A percentile compares a stretch with the other conserved stretches of the same genome.
phyloP scores from a whole-genome alignment of 352 stramenopile species.

The Phytophthora boehmeriae region DNA sequence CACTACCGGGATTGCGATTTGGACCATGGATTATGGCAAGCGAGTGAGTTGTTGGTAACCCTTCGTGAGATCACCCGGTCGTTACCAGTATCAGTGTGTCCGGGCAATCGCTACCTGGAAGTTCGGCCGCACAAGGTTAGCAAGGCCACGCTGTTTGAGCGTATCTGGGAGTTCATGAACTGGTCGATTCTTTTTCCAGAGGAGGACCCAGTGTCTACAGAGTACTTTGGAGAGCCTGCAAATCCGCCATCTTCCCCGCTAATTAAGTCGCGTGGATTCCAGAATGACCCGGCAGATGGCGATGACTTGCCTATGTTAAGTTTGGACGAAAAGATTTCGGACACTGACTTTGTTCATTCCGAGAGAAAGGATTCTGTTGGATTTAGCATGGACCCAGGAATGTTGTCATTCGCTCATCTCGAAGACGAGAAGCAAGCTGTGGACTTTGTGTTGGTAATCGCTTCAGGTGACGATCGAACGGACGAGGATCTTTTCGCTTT shows the following conservation, averaged over 20 bases:
- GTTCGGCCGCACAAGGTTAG: constrained; percentile 82
- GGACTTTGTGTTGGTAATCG: constrained; percentile 87
- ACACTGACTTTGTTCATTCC: constrained; percentile 11
- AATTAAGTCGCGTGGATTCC: constrained; percentile 43
- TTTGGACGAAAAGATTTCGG: constrained; percentile 16
- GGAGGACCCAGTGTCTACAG: constrained; percentile 63
- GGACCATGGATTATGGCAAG: constrained; percentile 89
- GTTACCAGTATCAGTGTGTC: constrained; percentile 74
- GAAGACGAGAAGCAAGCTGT: constrained; percentile 49
- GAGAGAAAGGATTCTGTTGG: constrained; percentile 29
- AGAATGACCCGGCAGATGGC: constrained; percentile 18
- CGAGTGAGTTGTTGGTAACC: constrained; percentile 86
- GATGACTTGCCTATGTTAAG: constrained; percentile 7
- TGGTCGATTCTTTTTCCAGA: constrained; percentile 67
- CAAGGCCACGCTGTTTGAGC: constrained; percentile 80
- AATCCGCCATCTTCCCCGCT: constrained; percentile 52
- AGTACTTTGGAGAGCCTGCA: constrained; percentile 75
- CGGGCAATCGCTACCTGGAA: constrained; percentile 78
- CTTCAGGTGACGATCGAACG: constrained; percentile 79
- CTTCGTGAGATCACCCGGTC: constrained; percentile 77
- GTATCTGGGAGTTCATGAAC: constrained; percentile 89
- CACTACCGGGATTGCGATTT: constrained; percentile 91
- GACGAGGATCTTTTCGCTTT: constrained; percentile 87
- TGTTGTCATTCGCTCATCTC: constrained; percentile 16
- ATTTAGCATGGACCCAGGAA: constrained; percentile 12